Base-by-base conservation (phyloP, 495 filamentous ascomycete species). In the Aspergillus asperescens region DNA sequence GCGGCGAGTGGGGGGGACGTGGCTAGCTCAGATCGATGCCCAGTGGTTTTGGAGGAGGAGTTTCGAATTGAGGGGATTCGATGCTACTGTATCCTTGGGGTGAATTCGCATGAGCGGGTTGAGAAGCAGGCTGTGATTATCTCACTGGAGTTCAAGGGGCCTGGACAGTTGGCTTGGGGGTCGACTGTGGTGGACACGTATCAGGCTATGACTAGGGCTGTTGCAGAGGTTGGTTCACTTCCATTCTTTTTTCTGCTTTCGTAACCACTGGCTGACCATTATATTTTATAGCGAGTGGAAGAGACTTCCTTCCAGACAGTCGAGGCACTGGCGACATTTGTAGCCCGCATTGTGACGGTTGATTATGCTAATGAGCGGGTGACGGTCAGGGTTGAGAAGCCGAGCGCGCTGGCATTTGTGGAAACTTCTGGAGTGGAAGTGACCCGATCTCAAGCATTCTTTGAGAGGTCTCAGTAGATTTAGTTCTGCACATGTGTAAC, bases 41-140 rank as follows among this genome's bases (percentile, higher is more conserved):
- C 62, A 4, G 62, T 72, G 29, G 67, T 74, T 13, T 41, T 74
- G 56, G 70, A 75, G 32, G 71, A 77, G 55, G 72, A 72, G 49
- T 73, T 74, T 44, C 63, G 62, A 0, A 70, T 77, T 47, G 67
- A 74, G 32, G 66, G 68, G 3, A 75, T 77, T 22, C 60, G 71
- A 10, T 75, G 72, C 55, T 62, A 74, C 43, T 73, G 71, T 44
- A 76, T 83, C 41, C 69, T 83, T 48, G 80, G 80, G 0, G 75
- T 83, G 5, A 81, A 83, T 40, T 70, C 75, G 12, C 81, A 81
- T 53, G 80, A 83, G 62, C 59, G 80, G 15, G 59, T 79, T 25
- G 78, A 81, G 63, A 80, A 79, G 56, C 80, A 83, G 57, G 68
- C 68, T 43, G 78, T 83, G 4, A 69, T 75, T 52, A 65, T 81